These are phyloP conservation scores for Cordyceps cicadae DNA, from an alignment of 2,329 filamentous ascomycete species.

Conservation along the genomic window DNA sequence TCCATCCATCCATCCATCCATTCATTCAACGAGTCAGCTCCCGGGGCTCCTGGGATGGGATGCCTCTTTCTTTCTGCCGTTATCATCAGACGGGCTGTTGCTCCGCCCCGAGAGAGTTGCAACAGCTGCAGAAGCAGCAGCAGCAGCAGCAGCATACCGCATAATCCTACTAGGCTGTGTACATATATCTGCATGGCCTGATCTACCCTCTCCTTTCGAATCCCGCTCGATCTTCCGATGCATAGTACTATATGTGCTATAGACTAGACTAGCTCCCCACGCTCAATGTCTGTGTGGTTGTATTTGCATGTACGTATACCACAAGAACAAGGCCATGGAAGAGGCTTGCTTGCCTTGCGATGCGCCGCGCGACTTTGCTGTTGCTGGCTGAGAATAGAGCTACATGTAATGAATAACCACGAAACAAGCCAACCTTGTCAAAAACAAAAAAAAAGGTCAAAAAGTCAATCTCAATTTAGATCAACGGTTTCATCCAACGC, in stretches of 20 bases:
- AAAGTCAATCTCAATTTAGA: not conserved
- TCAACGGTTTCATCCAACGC: not conserved
- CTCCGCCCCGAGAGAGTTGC: not conserved
- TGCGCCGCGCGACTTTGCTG: not conserved
- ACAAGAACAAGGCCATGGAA: too few relatives aligned
- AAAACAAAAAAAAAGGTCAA: too few relatives aligned
- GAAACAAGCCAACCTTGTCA: not conserved
- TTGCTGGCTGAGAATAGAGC: not conserved
- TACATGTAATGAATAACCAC: not conserved
- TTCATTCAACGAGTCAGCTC: not conserved
- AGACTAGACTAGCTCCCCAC: not conserved
- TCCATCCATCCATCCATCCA: too few relatives aligned
- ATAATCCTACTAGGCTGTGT: not conserved
- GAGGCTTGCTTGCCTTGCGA: not conserved
- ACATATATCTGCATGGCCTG: conserved; percentile 5
- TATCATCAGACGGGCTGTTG: not conserved
- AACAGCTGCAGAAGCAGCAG: not conserved
- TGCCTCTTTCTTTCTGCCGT: too few relatives aligned
- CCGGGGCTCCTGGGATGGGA: too few relatives aligned
- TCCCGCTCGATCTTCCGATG: conserved; percentile 9
- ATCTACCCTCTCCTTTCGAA: conserved; percentile 3
- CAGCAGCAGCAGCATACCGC: not conserved
- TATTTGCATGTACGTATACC: too few relatives aligned
- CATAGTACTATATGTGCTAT: conserved; percentile 5
- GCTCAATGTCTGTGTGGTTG: not conserved